These are phyloP conservation scores for Tuber microsphaerosporum DNA, from an alignment of 495 filamentous ascomycete species.

Conservation along the genomic window DNA sequence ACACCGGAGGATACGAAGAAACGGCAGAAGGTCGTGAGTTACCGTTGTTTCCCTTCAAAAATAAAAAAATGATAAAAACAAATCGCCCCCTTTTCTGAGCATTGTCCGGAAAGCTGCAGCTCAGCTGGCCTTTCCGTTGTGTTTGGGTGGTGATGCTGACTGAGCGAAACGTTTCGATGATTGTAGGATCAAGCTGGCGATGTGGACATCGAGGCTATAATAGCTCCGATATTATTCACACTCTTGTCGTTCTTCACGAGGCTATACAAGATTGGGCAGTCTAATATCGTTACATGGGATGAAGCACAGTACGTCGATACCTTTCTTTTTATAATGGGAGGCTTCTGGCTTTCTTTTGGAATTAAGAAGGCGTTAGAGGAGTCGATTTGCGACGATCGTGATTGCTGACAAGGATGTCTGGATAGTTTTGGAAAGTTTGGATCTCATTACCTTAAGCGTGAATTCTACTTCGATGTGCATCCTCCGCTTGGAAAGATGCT, in stretches of 20 bases:
- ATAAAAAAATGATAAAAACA: not conserved
- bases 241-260: constrained; percentile 85
- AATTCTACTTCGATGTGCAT: constrained; percentile 99
- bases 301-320: constrained; percentile 76
- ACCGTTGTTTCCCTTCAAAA: not conserved
- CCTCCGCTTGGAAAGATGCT: constrained; percentile 97
- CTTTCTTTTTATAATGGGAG: constrained; percentile 7
- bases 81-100: constrained; percentile 19
- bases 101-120: not conserved
- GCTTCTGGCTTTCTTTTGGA: not conserved
- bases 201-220: constrained; percentile 58
- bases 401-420: constrained; percentile 24
- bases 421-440: constrained; percentile 95
- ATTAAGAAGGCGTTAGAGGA: not conserved
- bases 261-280: constrained; percentile 89
- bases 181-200: constrained; percentile 26
- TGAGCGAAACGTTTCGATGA: constrained; percentile 9
- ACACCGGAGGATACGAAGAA: constrained; percentile 35
- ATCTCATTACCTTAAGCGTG: constrained; percentile 95
- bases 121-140: not conserved
- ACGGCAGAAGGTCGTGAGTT: constrained; percentile 26
- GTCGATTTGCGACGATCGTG: not conserved
- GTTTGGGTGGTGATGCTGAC: not conserved
- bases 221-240: constrained; percentile 85
- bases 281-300: constrained; percentile 96